Evolutionary conservation across 768 basidiomycete genomes (phyloP), one percentile per base, ranked within the genome.

Genomic region (Panaeolus cyanescens): DNA sequence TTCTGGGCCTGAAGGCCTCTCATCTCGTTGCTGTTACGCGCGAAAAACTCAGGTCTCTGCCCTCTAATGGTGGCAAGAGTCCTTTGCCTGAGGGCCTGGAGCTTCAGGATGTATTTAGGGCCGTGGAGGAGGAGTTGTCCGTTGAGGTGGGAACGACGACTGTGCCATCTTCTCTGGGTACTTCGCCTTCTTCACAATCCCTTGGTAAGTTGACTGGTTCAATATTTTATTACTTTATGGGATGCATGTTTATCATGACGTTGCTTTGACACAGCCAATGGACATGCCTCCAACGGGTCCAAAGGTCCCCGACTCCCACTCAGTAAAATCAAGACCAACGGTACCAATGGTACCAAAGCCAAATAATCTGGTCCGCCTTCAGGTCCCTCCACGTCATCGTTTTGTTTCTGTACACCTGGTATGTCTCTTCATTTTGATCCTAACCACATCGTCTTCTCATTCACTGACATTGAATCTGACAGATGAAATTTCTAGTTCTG

Each of bases 1-100:
- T 71, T 22, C 72, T 93, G 19, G 86, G 87, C 0, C 70, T 85
- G 64, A 81, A 85, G 7, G 83, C 83, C 0, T 74, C 84, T 0
- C 70, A 88, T 5, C 75, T 75, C 30, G 72, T 91, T 13, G 81
- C 81, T 0, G 70, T 71, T 0, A 81, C 83, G 0, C 78, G 89
- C 0, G 89, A 91, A 64, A 65, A 68, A 10, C 69, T 83, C 3
- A 76, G 83, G 3, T 63, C 70, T 1, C 64, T 65, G 15, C 72
- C 70, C n/a, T 66, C 66, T 0, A 58, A 64, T 13, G 67, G 57
- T 8, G 67, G 65, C 2, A 57, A 58, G 36, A 72, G 70, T 45
- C 69, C 71, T 0, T 40, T 72, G 17, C 71, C 31, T 30, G 50
- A 32, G 33, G 58, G 32, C 17, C 31, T 32, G 32, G 32, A 50